phyloP scores from a whole-genome alignment of 768 basidiomycete genomes.

The Tulasnella sp. region DNA sequence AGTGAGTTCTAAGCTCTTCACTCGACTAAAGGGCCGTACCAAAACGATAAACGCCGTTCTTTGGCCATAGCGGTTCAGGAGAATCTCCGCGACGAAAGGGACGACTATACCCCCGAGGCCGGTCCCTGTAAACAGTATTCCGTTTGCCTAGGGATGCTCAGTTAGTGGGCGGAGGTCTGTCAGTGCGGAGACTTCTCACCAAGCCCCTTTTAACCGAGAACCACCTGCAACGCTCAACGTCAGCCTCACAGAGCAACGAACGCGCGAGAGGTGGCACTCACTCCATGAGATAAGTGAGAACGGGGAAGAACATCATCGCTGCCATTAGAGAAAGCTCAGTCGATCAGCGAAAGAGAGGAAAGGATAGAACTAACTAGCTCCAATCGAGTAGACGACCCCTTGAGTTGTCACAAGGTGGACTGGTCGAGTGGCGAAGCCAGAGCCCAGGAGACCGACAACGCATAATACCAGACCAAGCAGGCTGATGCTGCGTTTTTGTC shows the following conservation, averaged over 20 bases:
- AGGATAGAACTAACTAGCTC: constrained; percentile 12
- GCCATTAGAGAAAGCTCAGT: background rate
- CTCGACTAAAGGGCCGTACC: background rate
- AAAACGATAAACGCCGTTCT: constrained; percentile 17
- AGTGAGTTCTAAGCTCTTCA: background rate
- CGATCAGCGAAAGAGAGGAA: background rate
- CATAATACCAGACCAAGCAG: constrained; percentile 15
- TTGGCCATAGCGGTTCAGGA: constrained; percentile 19
- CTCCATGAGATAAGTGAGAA: constrained; percentile 17
- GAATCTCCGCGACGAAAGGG: constrained; percentile 19
- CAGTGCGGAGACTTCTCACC: background rate
- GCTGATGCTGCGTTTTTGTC: constrained; percentile 20
- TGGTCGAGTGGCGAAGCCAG: constrained; percentile 22
- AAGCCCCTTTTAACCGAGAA: constrained; percentile 26
- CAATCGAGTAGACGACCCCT: constrained; percentile 23
- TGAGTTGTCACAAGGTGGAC: constrained; percentile 20
- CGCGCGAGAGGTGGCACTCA: background rate
- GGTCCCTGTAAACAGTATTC: constrained; percentile 23
- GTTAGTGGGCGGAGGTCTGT: background rate
- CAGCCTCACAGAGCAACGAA: background rate
- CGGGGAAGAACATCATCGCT: constrained; percentile 28
- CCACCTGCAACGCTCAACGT: background rate
- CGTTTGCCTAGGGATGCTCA: constrained; percentile 16
- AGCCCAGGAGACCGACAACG: constrained; percentile 12
- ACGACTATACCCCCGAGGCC: constrained; percentile 22